Evolutionary conservation across 2,329 filamentous ascomycete species (phyloP).

Genomic region (Coniochaeta sp.): DNA sequence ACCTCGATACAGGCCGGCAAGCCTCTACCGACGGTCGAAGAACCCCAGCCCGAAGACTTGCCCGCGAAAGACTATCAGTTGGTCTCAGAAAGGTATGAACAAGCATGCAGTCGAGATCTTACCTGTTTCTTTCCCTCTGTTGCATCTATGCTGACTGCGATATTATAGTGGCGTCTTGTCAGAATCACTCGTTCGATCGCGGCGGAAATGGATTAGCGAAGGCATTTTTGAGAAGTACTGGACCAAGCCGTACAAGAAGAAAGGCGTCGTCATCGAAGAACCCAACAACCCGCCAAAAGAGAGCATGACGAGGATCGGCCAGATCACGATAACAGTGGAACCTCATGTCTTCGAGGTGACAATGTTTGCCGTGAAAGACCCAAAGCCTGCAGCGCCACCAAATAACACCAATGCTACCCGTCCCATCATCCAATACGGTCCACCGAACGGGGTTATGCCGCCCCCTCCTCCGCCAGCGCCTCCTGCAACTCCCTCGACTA

Average conservation of each 20-base stretch:
- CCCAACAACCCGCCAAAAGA: conserved; percentile 63
- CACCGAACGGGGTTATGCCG: conserved; percentile 55
- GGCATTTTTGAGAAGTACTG: conserved; percentile 73
- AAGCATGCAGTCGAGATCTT: conserved; percentile 5
- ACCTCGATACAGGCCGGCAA: conserved; percentile 56
- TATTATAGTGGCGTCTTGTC: conserved; percentile 59
- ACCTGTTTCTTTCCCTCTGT: neutral
- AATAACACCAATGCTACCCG: conserved; percentile 26
- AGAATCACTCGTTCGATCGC: conserved; percentile 67
- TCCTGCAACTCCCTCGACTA: conserved; percentile 16
- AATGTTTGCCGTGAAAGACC: conserved; percentile 64
- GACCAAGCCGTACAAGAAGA: conserved; percentile 65
- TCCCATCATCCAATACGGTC: conserved; percentile 59
- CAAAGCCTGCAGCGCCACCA: conserved; percentile 38
- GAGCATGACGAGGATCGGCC: conserved; percentile 64
- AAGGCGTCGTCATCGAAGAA: conserved; percentile 56
- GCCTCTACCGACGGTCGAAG: conserved; percentile 63
- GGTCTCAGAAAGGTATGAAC: conserved; percentile 59
- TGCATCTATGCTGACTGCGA: conserved; percentile 6
- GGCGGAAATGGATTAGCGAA: conserved; percentile 64
- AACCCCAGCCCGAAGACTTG: conserved; percentile 58
- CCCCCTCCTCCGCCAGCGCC: conserved; percentile 34
- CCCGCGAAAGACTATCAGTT: conserved; percentile 62
- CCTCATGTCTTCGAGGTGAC: conserved; percentile 74
- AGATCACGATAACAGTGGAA: conserved; percentile 68